Evolutionary conservation across 345 rosid species (phyloP), one percentile per base, ranked within the genome.

Genomic region (Moringa oleifera): DNA sequence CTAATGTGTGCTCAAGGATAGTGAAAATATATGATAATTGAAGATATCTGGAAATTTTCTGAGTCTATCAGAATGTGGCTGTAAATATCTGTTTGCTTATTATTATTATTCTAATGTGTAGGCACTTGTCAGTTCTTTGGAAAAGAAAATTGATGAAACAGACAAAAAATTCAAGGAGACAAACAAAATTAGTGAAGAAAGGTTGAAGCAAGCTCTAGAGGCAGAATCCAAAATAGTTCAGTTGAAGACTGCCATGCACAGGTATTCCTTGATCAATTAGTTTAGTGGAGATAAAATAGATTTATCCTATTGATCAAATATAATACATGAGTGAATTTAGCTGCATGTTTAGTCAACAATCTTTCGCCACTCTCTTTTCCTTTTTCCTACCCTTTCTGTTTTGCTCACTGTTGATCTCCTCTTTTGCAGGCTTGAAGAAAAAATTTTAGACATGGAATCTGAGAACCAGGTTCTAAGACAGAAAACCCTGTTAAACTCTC

Each of bases 201-300:
- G 99, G 73, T 68, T 90, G 75, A 91, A 85, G 79, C 99, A 90
- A 84, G 92, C 96, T 56, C 52, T 81, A 80, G 96, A 87, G 13
- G 96, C 97, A n/a, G 97, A 90, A 68, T 82, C 96, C 33, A 94
- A 85, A 79, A 74, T 91, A 61, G 84, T 73, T 58, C 84, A 85
- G 68, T 70, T 94, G 79, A 91, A 94, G 83, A 89, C 85, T 58
- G 87, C 84, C 56, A 87, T 94, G 97, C 89, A 87, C 58, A 94
- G 83, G 99, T 94, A 57, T 33, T 60, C 47, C 47, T 8, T 41
- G 47, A 11, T 41, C 33, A 28, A 2, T 2, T 28, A 8, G 3
- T 2, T 58, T 25, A 25, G n/a, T 20, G 28, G 56, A 23, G 23
- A 61, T 64, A 52, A 46, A 19, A 23, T 62, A 18, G 16, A 25